Evolutionary conservation across 202 grass and related monocot genomes (phyloP).

Genomic region (Schoenoplectus tabernaemontani): DNA sequence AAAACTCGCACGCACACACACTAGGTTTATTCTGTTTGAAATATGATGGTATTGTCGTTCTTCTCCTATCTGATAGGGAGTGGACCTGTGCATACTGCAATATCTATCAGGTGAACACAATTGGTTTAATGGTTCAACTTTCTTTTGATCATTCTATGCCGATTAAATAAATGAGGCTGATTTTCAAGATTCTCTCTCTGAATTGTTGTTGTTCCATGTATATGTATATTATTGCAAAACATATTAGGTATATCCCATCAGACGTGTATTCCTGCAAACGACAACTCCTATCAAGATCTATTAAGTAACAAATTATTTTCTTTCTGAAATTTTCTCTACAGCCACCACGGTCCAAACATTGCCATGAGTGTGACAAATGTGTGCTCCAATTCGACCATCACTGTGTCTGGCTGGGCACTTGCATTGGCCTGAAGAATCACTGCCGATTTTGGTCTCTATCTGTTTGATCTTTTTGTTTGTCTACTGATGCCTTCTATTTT

Average conservation of each 20-base stretch:
- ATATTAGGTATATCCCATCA: too few species aligned
- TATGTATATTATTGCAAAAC: too few species aligned
- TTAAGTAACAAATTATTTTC: conserved; percentile 1
- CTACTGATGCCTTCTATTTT: neutral
- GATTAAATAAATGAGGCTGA: neutral
- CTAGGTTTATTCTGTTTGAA: neutral
- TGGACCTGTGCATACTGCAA: conserved; percentile 85
- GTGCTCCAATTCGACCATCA: conserved; percentile 99
- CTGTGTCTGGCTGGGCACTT: conserved; percentile 95
- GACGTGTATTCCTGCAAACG: neutral
- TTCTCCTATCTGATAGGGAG: conserved; percentile 55
- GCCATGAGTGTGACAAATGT: conserved; percentile 94
- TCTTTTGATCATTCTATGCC: neutral
- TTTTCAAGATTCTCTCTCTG: neutral
- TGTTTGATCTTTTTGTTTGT: neutral
- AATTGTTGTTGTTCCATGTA: neutral
- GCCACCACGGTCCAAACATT: conserved; percentile 90
- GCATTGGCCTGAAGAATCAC: conserved; percentile 92
- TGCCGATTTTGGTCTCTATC: conserved; percentile 83
- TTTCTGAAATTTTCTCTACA: conserved; percentile 27
- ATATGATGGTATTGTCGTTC: neutral
- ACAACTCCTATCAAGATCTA: too few species aligned
- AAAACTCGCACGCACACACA: too few species aligned
- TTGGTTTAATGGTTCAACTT: conserved; percentile 13
- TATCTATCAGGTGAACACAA: conserved; percentile 59